These are phyloP conservation scores for Ensete ventricosum DNA, from an alignment of 176 grass and related monocot genomes.

Conservation along the genomic window DNA sequence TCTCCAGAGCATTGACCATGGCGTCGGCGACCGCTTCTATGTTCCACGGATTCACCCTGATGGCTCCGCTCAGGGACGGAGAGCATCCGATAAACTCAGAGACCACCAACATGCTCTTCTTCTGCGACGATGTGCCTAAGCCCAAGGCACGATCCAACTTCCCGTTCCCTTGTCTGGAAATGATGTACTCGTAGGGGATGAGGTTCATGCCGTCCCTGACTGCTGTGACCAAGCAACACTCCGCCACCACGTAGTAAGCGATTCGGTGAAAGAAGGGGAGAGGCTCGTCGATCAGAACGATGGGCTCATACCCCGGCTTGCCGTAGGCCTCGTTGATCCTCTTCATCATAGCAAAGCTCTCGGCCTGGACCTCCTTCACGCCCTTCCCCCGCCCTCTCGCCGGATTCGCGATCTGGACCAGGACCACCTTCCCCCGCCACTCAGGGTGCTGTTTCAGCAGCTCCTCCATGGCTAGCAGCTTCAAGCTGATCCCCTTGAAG, in stretches of 20 bases:
- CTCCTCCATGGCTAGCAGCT: slow-evolving; percentile 86
- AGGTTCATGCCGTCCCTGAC: slow-evolving; percentile 95
- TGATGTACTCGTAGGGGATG: slow-evolving; percentile 86
- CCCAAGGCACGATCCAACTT: slow-evolving; percentile 43
- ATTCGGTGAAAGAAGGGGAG: slow-evolving; percentile 77
- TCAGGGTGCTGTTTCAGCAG: slow-evolving; percentile 63
- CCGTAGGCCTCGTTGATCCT: slow-evolving; percentile 69
- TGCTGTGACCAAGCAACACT: slow-evolving; percentile 83
- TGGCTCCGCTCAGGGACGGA: slow-evolving; percentile 65
- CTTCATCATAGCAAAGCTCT: slow-evolving; percentile 45
- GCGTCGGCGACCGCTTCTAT: slow-evolving; percentile 78
- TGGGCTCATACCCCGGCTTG: slow-evolving; percentile 46
- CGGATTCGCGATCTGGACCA: slow-evolving; percentile 85
- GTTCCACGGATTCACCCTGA: slow-evolving; percentile 94
- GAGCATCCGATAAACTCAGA: slow-evolving; percentile 95
- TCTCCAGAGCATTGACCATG: slow-evolving; percentile 56
- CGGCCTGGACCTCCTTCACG: slow-evolving; percentile 66
- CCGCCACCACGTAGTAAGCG: slow-evolving; percentile 68
- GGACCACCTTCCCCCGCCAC: slow-evolving; percentile 69
- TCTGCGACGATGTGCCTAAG: slow-evolving; percentile 30
- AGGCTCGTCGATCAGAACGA: slow-evolving; percentile 67
- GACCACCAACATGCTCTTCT: slow-evolving; percentile 86
- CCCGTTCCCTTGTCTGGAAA: slow-evolving; percentile 61
- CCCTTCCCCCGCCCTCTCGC: slow-evolving; percentile 69
- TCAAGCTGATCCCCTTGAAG: slow-evolving; percentile 91